Conservation (phyloP, 1,284 basidiomycete genomes). For the Irpex sp. region DNA sequence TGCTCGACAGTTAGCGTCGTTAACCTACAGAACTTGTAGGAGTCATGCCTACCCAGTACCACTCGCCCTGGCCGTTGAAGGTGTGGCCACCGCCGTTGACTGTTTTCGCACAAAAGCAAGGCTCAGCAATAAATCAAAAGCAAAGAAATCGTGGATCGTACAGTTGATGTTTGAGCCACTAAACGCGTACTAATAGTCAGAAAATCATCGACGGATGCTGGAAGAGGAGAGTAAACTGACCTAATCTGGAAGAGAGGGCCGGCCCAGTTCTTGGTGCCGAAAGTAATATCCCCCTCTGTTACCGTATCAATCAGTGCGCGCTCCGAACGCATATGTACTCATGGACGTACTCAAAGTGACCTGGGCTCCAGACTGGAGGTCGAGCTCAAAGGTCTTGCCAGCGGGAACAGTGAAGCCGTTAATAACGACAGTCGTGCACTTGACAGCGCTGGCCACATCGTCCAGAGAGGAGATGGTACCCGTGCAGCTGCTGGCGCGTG, state of each 20-base stretch:
- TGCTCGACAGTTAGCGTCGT: background rate
- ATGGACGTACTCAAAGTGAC: conserved; percentile 34
- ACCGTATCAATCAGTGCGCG: background rate
- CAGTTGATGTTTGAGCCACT: conserved; percentile 25
- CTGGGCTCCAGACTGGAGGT: conserved; percentile 20
- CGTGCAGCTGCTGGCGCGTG: conserved; percentile 23
- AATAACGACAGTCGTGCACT: conserved; percentile 43
- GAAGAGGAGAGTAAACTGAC: conserved; percentile 1
- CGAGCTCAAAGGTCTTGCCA: conserved; percentile 27
- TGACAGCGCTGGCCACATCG: conserved; percentile 38
- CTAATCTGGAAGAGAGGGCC: conserved; percentile 28
- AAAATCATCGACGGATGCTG: conserved; percentile 24
- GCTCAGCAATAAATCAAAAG: background rate
- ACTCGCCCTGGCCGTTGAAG: conserved; percentile 35
- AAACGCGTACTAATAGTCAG: background rate
- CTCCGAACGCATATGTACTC: background rate
- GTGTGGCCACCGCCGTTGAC: conserved; percentile 38
- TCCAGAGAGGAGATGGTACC: conserved; percentile 37
- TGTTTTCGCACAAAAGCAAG: conserved; percentile 1
- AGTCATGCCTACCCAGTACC: conserved; percentile 28
- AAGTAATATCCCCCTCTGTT: conserved; percentile 27
- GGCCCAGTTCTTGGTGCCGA: conserved; percentile 28
- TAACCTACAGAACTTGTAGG: background rate
- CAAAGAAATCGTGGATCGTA: conserved; percentile 11
- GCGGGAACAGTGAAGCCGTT: conserved; percentile 37